Evolutionary conservation across 768 basidiomycete species (phyloP).

Genomic region (Amanita polypyramis): DNA sequence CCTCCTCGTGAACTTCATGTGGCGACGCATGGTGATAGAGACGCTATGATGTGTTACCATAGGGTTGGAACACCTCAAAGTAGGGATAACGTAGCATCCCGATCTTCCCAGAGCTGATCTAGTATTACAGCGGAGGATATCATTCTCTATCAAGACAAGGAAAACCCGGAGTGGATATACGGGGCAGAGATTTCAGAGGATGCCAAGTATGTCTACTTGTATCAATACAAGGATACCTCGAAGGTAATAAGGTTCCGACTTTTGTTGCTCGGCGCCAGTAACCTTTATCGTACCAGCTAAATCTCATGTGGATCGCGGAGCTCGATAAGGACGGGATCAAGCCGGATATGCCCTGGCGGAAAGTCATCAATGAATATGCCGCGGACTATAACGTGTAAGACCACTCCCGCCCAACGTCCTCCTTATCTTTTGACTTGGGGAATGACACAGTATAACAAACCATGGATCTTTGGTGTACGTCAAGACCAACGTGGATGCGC

Average conservation of each 20-base stretch:
- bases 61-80: conserved; percentile 60
- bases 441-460: conserved; percentile 56
- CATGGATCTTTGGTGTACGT: conserved; percentile 54
- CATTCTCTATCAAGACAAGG: conserved; percentile 51
- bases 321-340: conserved; percentile 49
- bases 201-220: conserved; percentile 51
- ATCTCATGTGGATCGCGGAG: conserved; percentile 65
- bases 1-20: conserved; percentile 10
- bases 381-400: conserved; percentile 56
- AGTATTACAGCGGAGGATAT: conserved; percentile 51
- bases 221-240: conserved; percentile 48
- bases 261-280: neutral
- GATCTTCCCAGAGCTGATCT: no score
- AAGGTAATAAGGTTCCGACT: conserved; percentile 28
- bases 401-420: no score
- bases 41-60: conserved; percentile 75
- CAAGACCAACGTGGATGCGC: conserved; percentile 54
- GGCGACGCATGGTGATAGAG: conserved; percentile 49
- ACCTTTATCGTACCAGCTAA: conserved; percentile 46
- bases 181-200: conserved; percentile 48
- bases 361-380: conserved; percentile 59
- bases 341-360: conserved; percentile 60
- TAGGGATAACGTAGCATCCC: conserved; percentile 15
- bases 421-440: no score
- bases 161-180: conserved; percentile 61